Conservation (phyloP, 345 rosid genomes). For the Excoecaria agallocha region DNA sequence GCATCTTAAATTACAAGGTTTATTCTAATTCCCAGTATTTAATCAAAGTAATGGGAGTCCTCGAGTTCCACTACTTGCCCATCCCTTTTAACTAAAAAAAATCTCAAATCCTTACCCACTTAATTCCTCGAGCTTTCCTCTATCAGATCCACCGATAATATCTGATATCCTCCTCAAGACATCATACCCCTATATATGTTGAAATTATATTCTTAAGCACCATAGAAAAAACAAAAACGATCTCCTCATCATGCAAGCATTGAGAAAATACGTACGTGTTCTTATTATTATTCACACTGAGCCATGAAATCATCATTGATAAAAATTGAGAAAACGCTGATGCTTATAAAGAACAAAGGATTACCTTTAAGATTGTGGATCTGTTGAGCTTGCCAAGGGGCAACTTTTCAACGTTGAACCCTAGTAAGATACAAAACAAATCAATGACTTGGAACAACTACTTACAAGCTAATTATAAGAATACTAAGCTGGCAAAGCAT, state of each 20-base stretch:
- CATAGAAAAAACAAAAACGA: not conserved
- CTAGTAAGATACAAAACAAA: not conserved
- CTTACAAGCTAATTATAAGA: no score
- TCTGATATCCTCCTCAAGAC: not conserved
- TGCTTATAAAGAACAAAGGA: not conserved
- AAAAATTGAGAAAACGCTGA: no score
- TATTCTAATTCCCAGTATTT: no score
- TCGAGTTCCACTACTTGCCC: no score
- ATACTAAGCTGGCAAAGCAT: no score
- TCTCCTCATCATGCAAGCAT: not conserved
- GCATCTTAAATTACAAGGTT: not conserved
- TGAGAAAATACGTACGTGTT: no score
- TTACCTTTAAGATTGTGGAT: constrained; percentile 1
- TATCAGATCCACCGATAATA: not conserved
- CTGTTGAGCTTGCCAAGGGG: not conserved
- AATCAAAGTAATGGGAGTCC: no score
- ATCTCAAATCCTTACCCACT: not conserved
- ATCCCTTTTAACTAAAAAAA: no score
- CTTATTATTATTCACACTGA: no score
- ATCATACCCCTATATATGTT: not conserved
- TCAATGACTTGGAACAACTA: not conserved
- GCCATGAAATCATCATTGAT: no score
- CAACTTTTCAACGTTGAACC: not conserved
- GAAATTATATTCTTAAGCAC: not conserved
- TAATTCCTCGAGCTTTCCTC: not conserved